Evolutionary conservation across 1,284 basidiomycete species (phyloP).

Genomic region (Pulchroboletus neoregius): DNA sequence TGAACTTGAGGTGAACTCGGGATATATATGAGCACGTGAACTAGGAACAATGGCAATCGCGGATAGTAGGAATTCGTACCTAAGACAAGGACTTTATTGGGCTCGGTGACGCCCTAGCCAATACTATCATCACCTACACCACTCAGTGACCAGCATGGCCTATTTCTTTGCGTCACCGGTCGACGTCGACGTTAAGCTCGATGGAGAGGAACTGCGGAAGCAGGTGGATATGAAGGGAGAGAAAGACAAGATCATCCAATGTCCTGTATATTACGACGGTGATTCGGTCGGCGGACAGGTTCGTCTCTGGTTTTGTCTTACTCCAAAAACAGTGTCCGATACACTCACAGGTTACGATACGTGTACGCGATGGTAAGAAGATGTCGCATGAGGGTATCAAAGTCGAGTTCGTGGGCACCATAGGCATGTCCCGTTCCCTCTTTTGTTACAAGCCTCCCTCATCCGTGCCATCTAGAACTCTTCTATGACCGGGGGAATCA

Average conservation of each 20-base stretch:
- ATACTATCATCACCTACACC: too few relatives aligned
- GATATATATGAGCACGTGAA: background rate
- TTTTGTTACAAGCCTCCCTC: background rate
- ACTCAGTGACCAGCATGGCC: conserved; percentile 41
- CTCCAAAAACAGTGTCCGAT: conserved; percentile 5
- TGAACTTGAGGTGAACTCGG: too few relatives aligned
- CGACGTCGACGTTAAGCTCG: conserved; percentile 87
- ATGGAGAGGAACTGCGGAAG: conserved; percentile 84
- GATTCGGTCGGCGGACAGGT: conserved; percentile 88
- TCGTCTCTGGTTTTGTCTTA: conserved; percentile 28
- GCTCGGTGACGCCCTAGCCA: too few relatives aligned
- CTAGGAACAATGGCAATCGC: background rate
- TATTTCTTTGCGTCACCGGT: conserved; percentile 92
- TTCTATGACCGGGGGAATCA: conserved; percentile 98
- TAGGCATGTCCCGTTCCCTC: conserved; percentile 56
- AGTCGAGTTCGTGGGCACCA: conserved; percentile 95
- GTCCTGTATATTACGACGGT: conserved; percentile 94
- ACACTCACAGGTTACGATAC: conserved; percentile 67
- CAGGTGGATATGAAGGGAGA: conserved; percentile 72
- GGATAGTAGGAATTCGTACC: too few relatives aligned
- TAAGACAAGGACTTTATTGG: too few relatives aligned
- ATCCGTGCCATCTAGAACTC: conserved; percentile 49
- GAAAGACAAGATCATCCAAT: conserved; percentile 77
- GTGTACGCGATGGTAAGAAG: conserved; percentile 93
- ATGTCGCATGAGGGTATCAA: conserved; percentile 96